These are phyloP conservation scores for Aspergillus cristatus DNA, from an alignment of 495 filamentous ascomycete genomes.

Conservation along the genomic window DNA sequence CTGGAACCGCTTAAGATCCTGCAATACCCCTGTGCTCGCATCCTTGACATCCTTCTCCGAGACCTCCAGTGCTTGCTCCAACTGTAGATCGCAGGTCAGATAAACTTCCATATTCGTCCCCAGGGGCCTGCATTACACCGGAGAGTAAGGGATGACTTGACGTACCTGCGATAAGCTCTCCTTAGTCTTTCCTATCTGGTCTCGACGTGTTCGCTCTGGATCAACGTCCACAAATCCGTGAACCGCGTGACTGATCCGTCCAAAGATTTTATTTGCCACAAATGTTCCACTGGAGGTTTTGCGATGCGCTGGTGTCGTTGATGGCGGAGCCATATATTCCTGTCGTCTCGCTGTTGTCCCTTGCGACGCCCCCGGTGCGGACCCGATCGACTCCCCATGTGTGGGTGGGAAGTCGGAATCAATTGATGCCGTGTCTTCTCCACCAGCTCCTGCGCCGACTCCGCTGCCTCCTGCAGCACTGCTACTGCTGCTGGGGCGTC, in stretches of 20 bases:
- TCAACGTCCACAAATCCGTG: constrained; percentile 95
- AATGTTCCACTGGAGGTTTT: constrained; percentile 72
- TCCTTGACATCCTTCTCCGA: constrained; percentile 86
- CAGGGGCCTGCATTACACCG: not conserved
- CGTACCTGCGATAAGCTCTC: constrained; percentile 58
- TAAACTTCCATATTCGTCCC: constrained; percentile 3
- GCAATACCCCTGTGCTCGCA: constrained; percentile 73
- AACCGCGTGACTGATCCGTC: constrained; percentile 84
- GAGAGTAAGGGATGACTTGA: not conserved
- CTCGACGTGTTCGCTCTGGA: constrained; percentile 81
- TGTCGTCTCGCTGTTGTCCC: constrained; percentile 22
- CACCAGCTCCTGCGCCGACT: constrained; percentile 24
- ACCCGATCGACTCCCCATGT: constrained; percentile 56
- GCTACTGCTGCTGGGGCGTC: constrained; percentile 33
- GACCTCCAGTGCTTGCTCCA: constrained; percentile 82
- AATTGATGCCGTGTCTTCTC: constrained; percentile 68
- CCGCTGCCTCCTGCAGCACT: constrained; percentile 35
- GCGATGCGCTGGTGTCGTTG: constrained; percentile 43
- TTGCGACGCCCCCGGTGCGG: constrained; percentile 52
- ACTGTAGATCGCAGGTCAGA: constrained; percentile 34
- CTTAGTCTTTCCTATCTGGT: constrained; percentile 89
- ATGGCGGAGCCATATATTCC: constrained; percentile 12
- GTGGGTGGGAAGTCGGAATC: constrained; percentile 93
- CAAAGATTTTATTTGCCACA: constrained; percentile 88
- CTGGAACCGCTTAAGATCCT: constrained; percentile 88